Conservation (phyloP, 305 asterid species). For the Fraxinus dipetala region DNA sequence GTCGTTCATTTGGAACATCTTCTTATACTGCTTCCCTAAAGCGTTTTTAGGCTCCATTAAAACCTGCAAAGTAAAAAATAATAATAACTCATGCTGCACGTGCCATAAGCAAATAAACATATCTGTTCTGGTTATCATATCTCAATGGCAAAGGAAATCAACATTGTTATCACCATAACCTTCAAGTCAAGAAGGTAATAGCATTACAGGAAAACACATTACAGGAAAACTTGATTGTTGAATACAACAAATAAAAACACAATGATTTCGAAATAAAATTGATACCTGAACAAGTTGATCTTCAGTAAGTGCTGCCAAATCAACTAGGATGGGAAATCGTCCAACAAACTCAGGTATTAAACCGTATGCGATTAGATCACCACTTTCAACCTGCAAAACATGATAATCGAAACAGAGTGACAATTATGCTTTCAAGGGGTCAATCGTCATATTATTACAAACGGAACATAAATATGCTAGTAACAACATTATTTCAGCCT, state of each 20-base stretch:
- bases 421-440: background rate
- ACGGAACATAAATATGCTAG: background rate
- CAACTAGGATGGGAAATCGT: slow-evolving; percentile 86
- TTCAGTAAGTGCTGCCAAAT: slow-evolving; percentile 85
- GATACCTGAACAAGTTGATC: slow-evolving; percentile 91
- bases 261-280: background rate
- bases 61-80: slow-evolving; percentile 48
- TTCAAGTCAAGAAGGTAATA: background rate
- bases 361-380: slow-evolving; percentile 90
- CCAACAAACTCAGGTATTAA: slow-evolving; percentile 96
- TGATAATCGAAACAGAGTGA: background rate
- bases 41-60: slow-evolving; percentile 92
- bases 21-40: slow-evolving; percentile 84
- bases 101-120: background rate
- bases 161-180: background rate
- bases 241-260: background rate
- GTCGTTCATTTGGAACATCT: slow-evolving; percentile 91
- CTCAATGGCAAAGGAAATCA: background rate
- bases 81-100: background rate
- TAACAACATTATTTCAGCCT: background rate
- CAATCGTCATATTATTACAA: background rate
- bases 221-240: background rate
- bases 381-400: slow-evolving; percentile 78
- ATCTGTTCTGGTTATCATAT: background rate
- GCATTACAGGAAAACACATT: background rate